Conservation (phyloP, 2,329 filamentous ascomycete genomes). For the Kalaharituber pfeilii region DNA sequence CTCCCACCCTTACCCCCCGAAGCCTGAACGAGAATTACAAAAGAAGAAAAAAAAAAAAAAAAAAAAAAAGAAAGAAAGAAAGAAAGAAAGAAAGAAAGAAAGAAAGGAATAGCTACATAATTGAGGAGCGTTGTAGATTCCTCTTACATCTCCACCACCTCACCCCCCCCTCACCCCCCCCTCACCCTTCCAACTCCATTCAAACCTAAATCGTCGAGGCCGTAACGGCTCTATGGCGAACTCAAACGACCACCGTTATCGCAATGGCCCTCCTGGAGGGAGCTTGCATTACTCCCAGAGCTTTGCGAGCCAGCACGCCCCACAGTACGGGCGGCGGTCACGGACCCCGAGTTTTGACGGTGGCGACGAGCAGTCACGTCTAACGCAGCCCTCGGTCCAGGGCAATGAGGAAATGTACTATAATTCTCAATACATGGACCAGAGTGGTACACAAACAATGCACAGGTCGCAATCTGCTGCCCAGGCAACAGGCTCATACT, state of each 20-base stretch:
- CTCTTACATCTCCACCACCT: constrained; percentile 9
- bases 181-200: neutral
- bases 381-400: neutral
- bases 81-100: too few relatives aligned
- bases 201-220: neutral
- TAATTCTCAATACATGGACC: constrained; percentile 3
- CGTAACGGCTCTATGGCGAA: neutral
- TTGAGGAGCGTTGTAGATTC: too few relatives aligned
- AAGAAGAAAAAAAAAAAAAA: constrained; percentile 22
- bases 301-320: neutral
- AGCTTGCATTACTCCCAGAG: neutral
- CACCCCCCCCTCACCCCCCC: neutral
- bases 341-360: constrained; percentile 57
- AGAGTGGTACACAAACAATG: neutral
- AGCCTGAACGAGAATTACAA: too few relatives aligned
- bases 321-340: constrained; percentile 22
- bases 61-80: too few relatives aligned
- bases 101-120: too few relatives aligned
- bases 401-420: constrained; percentile 18
- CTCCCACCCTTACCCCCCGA: neutral
- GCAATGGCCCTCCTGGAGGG: neutral
- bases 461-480: neutral
- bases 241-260: neutral
- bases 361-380: constrained; percentile 49
- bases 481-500: constrained; percentile 6